These are phyloP conservation scores for Saccharum hybrid DNA, from an alignment of 202 grass and related monocot species.

Conservation along the genomic window DNA sequence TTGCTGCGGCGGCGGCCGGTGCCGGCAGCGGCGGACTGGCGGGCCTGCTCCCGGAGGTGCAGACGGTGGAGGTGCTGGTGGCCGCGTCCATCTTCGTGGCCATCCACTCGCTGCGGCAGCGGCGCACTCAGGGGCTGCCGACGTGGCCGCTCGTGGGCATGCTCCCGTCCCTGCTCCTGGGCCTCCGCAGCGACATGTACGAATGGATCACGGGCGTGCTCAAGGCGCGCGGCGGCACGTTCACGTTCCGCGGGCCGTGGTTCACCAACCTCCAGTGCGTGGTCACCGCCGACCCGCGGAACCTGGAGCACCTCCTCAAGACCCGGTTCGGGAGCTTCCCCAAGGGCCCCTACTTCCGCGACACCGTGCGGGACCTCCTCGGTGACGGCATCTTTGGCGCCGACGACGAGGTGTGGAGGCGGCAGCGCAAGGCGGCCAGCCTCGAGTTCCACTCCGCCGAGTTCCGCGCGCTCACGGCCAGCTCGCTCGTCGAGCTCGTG, in stretches of 20 bases:
- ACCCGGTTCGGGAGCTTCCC: conserved; percentile 83
- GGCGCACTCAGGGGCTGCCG: conserved; percentile 63
- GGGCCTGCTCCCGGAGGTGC: conserved; percentile 59
- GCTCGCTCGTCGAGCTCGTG: conserved; percentile 85
- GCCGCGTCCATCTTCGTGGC: conserved; percentile 74
- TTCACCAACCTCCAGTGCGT: conserved; percentile 91
- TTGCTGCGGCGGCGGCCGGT: background rate
- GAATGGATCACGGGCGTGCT: conserved; percentile 91
- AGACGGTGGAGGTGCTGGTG: conserved; percentile 63
- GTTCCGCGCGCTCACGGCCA: conserved; percentile 81
- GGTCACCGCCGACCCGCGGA: conserved; percentile 85
- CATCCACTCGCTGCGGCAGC: conserved; percentile 74
- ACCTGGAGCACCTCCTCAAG: conserved; percentile 98
- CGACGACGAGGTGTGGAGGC: conserved; percentile 84
- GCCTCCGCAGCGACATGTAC: conserved; percentile 79
- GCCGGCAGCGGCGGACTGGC: conserved; percentile 7
- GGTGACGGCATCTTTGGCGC: conserved; percentile 97
- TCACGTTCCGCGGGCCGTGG: conserved; percentile 80
- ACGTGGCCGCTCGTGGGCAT: conserved; percentile 90
- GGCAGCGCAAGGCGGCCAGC: conserved; percentile 87
- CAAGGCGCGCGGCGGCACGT: conserved; percentile 68
- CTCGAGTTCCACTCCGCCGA: conserved; percentile 96
- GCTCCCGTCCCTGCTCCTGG: conserved; percentile 83
- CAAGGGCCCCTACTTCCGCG: conserved; percentile 87
- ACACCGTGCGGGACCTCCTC: conserved; percentile 78